Percentiles rank a stretch among this genome's conserved stretches.
phyloP scores from a whole-genome alignment of 73 alveolate species.

The Breviolum minutum region DNA sequence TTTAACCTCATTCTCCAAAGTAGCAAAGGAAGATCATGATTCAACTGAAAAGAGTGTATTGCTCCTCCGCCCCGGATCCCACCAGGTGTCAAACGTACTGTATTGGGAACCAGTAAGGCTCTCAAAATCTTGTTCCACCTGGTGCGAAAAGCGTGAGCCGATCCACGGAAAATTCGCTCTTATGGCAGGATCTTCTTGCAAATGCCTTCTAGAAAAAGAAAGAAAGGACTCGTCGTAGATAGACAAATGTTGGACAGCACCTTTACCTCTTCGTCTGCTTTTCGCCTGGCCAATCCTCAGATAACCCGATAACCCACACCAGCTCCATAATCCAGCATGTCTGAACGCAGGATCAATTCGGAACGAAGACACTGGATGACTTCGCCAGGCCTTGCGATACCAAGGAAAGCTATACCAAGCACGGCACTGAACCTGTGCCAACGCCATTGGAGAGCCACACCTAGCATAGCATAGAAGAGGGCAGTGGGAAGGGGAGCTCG shows the following conservation, averaged over 20 bases:
- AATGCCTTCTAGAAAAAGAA: not conserved
- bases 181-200: not conserved
- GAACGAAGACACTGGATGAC: not conserved
- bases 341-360: not conserved
- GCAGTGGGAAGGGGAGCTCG: not conserved
- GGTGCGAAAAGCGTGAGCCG: not conserved
- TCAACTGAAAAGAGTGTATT: not conserved
- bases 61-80: not conserved
- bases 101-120: not conserved
- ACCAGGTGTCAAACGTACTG: not conserved
- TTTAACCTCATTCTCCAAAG: not conserved
- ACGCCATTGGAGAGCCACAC: not conserved
- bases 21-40: not conserved
- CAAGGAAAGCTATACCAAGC: not conserved
- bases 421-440: not conserved
- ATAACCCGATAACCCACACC: not conserved
- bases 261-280: not conserved
- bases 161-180: not conserved
- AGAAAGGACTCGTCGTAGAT: not conserved
- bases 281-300: not conserved
- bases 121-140: not conserved
- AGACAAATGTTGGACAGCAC: not conserved
- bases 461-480: not conserved
- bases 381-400: not conserved
- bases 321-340: not conserved